A percentile compares a stretch with the other conserved stretches of the same genome.
Conservation (phyloP, 116 monocot genomes). For the Cymodocea nodosa region DNA sequence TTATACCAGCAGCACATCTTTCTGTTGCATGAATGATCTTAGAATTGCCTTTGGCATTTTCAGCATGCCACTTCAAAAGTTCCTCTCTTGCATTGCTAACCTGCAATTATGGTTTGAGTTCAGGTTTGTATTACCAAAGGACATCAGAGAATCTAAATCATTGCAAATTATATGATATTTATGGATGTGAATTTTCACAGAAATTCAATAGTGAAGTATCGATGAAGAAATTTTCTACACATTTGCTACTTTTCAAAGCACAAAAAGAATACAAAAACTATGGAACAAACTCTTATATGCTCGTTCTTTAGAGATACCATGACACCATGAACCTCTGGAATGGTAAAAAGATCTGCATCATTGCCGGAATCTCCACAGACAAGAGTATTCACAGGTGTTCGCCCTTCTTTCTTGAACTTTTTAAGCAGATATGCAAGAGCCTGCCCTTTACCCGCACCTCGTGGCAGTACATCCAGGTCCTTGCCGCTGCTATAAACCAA, state of each 20-base stretch:
- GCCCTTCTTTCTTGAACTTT: slow-evolving; percentile 43
- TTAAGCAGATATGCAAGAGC: slow-evolving; percentile 85
- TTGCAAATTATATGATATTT: too few relatives aligned
- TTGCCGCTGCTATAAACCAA: slow-evolving; percentile 77
- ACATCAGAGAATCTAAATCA: too few relatives aligned
- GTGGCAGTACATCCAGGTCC: slow-evolving; percentile 71
- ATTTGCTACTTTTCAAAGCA: too few relatives aligned
- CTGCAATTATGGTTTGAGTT: slow-evolving; percentile 11
- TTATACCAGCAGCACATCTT: slow-evolving; percentile 84
- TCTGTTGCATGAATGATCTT: slow-evolving; percentile 70
- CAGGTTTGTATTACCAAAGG: too few relatives aligned
- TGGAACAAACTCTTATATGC: too few relatives aligned
- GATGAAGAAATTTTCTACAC: too few relatives aligned
- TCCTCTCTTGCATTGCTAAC: slow-evolving; percentile 91
- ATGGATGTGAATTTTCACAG: neutral
- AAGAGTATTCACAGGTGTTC: slow-evolving; percentile 62
- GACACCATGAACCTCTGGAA: slow-evolving; percentile 78
- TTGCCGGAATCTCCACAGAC: slow-evolving; percentile 94
- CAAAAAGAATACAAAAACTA: too few relatives aligned
- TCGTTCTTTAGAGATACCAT: slow-evolving; percentile 20
- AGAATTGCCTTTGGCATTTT: slow-evolving; percentile 54
- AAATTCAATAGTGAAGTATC: too few relatives aligned
- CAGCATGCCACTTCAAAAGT: slow-evolving; percentile 66
- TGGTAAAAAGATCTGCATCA: slow-evolving; percentile 79
- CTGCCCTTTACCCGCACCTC: slow-evolving; percentile 86